A percentile compares a stretch with the other conserved stretches of the same genome.
Evolutionary conservation across 257 asterid genomes (phyloP).

Genomic region (Sherardia arvensis): DNA sequence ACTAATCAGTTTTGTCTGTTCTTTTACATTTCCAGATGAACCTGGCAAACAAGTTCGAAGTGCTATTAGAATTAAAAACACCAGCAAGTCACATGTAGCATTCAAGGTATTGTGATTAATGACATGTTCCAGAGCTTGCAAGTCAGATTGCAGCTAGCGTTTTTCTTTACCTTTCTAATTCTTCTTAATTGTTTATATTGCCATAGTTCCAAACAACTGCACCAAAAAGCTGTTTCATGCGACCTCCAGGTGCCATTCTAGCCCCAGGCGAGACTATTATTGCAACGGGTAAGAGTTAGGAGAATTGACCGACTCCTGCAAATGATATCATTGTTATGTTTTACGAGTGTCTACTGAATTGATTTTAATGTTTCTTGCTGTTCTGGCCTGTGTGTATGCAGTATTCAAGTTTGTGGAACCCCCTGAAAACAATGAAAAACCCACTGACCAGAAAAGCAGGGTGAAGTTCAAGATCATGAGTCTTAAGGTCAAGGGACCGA

Average conservation of each 20-base stretch:
- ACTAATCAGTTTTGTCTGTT: neutral
- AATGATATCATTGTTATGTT: neutral
- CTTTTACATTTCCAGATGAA: constrained; percentile 49
- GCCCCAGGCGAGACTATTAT: constrained; percentile 86
- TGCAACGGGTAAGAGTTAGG: constrained; percentile 66
- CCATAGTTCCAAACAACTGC: constrained; percentile 89
- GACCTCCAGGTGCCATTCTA: constrained; percentile 93
- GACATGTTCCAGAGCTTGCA: neutral
- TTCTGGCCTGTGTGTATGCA: constrained; percentile 18
- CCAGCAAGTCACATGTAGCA: constrained; percentile 93
- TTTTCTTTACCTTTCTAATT: constrained; percentile 11
- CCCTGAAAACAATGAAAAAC: constrained; percentile 89
- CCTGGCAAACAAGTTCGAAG: constrained; percentile 93
- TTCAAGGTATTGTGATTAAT: constrained; percentile 52
- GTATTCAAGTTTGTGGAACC: constrained; percentile 95
- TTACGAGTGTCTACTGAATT: neutral
- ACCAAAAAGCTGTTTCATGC: constrained; percentile 97
- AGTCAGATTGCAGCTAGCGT: neutral
- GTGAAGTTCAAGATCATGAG: constrained; percentile 97
- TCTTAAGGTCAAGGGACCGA: constrained; percentile 78
- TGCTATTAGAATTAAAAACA: constrained; percentile 78
- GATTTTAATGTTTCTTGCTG: constrained; percentile 4
- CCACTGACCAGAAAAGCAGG: constrained; percentile 79
- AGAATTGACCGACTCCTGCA: neutral
- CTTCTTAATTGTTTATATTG: constrained; percentile 18